Conservation (phyloP, 2,329 filamentous ascomycete genomes). For the Nigrospora osmanthi region DNA sequence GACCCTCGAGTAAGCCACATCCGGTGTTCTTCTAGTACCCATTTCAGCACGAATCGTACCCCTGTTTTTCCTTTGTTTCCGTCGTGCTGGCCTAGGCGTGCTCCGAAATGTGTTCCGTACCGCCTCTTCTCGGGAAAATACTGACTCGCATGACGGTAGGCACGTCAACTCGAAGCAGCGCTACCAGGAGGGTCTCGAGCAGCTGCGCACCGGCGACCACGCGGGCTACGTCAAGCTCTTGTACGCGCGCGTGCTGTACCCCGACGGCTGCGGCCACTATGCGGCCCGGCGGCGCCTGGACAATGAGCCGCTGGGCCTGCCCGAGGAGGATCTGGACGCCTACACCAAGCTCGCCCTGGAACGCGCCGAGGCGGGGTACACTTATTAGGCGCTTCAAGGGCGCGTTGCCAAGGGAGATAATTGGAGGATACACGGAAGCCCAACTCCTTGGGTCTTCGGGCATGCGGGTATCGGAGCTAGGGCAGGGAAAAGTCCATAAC, state of each 20-base stretch:
- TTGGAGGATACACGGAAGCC: not conserved
- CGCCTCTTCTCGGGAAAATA: too few species aligned
- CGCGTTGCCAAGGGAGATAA: not conserved
- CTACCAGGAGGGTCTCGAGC: slow-evolving; percentile 36
- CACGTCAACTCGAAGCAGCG: slow-evolving; percentile 37
- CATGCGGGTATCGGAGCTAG: too few species aligned
- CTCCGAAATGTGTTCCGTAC: too few species aligned
- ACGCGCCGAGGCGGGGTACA: slow-evolving; percentile 9
- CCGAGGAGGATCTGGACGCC: slow-evolving; percentile 51
- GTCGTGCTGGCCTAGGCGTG: too few species aligned
- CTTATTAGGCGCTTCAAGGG: slow-evolving; percentile 5
- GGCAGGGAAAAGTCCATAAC: too few species aligned
- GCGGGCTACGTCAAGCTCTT: slow-evolving; percentile 40
- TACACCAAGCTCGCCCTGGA: slow-evolving; percentile 40
- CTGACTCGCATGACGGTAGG: too few species aligned
- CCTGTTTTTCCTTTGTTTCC: too few species aligned
- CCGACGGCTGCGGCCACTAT: slow-evolving; percentile 28
- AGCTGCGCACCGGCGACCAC: slow-evolving; percentile 32
- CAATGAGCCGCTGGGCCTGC: slow-evolving; percentile 49
- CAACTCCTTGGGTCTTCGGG: not conserved
- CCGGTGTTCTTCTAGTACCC: too few species aligned
- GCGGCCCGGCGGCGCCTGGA: slow-evolving; percentile 31
- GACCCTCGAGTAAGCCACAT: slow-evolving; percentile 45
- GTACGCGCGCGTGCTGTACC: slow-evolving; percentile 48
- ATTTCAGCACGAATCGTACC: too few species aligned